Evolutionary conservation across 2,329 filamentous ascomycete genomes (phyloP), one percentile per base, ranked within the genome.

Genomic region (Cephalotrichum gorgonifer): DNA sequence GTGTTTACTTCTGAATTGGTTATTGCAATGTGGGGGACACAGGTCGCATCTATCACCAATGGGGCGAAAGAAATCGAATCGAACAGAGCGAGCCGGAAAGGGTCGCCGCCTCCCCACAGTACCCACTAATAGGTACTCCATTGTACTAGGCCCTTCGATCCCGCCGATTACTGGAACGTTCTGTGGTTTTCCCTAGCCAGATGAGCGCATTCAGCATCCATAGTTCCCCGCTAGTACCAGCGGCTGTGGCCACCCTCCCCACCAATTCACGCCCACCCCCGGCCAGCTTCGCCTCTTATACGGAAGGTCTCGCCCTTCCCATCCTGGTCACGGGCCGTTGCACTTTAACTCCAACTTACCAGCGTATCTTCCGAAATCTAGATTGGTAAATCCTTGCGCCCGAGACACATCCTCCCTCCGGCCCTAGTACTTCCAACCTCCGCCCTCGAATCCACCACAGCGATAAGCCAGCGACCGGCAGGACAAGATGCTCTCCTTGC

Each of bases 401-500:
- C n/a, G n/a, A n/a, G n/a, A n/a, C n/a, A n/a, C n/a, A n/a, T n/a
- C n/a, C n/a, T n/a, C n/a, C n/a, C n/a, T n/a, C n/a, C n/a, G n/a
- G n/a, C n/a, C n/a, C n/a, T n/a, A n/a, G n/a, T n/a, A n/a, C n/a
- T n/a, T n/a, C n/a, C n/a, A n/a, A n/a, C n/a, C n/a, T n/a, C n/a
- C n/a, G n/a, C n/a, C n/a, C n/a, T n/a, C n/a, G n/a, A n/a, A n/a
- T n/a, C n/a, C n/a, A n/a, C n/a, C n/a, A n/a, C n/a, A n/a, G n/a
- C n/a, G n/a, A n/a, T n/a, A n/a, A n/a, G n/a, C n/a, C n/a, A n/a
- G n/a, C n/a, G n/a, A n/a, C n/a, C n/a, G n/a, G n/a, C 35, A 39
- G 35, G 6, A n/a, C 22, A 48, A 42, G 20, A 48, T 48, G 46
- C 46, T 48, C 35, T 48, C 46, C 23, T 15, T 48, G 22, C 46